These are phyloP conservation scores for Trichoderma sp. DNA, from an alignment of 2,329 filamentous ascomycete genomes.

Conservation along the genomic window DNA sequence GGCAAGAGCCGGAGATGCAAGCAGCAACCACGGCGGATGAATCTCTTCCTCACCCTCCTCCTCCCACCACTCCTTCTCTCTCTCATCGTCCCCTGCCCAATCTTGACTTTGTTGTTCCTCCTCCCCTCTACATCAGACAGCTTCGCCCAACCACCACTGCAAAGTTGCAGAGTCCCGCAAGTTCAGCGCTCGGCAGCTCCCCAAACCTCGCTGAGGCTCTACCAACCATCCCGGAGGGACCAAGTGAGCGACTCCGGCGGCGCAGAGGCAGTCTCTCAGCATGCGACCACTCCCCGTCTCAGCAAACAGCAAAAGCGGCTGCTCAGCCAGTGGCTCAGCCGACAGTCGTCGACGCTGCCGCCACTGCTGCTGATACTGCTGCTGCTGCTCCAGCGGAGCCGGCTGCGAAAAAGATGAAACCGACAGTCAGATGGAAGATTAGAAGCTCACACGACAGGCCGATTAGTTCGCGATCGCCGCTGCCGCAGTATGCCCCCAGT, in stretches of 20 bases:
- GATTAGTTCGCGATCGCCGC: conserved; percentile 46
- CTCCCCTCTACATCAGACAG: conserved; percentile 16
- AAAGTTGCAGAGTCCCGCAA: conserved; percentile 50
- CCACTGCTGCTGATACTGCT: neutral
- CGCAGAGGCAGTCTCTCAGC: conserved; percentile 29
- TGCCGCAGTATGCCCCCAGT: conserved; percentile 57
- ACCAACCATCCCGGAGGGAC: conserved; percentile 56
- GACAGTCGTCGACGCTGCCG: neutral
- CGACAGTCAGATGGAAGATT: conserved; percentile 33
- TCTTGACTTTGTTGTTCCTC: neutral
- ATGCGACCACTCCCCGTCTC: conserved; percentile 1
- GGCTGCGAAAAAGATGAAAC: conserved; percentile 8
- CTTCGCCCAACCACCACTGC: conserved; percentile 39
- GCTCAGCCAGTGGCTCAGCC: neutral
- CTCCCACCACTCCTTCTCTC: conserved; percentile 13
- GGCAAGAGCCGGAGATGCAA: conserved; percentile 17
- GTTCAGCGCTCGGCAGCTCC: conserved; percentile 35
- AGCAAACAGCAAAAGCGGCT: neutral
- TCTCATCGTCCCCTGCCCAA: conserved; percentile 19
- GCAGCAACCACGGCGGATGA: conserved; percentile 23
- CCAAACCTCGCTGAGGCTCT: conserved; percentile 46
- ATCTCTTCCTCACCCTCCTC: conserved; percentile 4
- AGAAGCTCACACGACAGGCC: conserved; percentile 47
- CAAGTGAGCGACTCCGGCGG: conserved; percentile 44
- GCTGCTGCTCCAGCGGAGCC: conserved; percentile 4